A percentile compares a stretch with the other conserved stretches of the same genome.
Evolutionary conservation across 306 rosid species (phyloP).

Genomic region (Lathyrus oleraceus): DNA sequence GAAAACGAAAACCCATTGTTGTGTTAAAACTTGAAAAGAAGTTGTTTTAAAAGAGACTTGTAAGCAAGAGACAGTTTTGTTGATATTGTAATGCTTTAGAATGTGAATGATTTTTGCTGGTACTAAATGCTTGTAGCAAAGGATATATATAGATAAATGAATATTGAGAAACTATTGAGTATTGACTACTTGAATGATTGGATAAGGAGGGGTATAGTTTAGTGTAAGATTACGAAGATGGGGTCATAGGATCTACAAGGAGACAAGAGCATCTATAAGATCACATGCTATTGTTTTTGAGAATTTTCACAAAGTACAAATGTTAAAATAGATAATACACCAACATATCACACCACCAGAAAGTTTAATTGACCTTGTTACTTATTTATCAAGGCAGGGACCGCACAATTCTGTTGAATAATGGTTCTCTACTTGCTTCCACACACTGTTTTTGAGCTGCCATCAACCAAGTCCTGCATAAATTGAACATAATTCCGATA

Average conservation of each 20-base stretch:
- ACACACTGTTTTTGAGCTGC: background rate
- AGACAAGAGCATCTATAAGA: conserved; percentile 10
- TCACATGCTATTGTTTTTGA: too few relatives aligned
- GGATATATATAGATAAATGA: conserved; percentile 22
- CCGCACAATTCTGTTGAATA: background rate
- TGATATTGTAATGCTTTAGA: conserved; percentile 12
- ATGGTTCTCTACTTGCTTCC: background rate
- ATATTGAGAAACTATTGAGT: background rate
- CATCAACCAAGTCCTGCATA: background rate
- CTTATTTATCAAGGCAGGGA: background rate
- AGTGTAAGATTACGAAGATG: background rate
- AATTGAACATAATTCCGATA: background rate
- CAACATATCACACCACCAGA: conserved; percentile 20
- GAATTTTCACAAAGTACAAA: too few relatives aligned
- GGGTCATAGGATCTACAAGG: background rate
- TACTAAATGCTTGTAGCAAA: background rate
- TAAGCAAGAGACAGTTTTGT: background rate
- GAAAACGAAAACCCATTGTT: background rate
- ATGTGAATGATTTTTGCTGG: conserved; percentile 25
- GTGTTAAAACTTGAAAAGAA: background rate
- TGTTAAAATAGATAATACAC: too few relatives aligned
- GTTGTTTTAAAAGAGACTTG: background rate
- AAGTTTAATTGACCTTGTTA: background rate
- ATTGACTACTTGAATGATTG: background rate
- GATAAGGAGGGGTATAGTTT: background rate